These are phyloP conservation scores for Magnolia kwangsiensis DNA, from an alignment of 164 flowering plant genomes.

Conservation along the genomic window DNA sequence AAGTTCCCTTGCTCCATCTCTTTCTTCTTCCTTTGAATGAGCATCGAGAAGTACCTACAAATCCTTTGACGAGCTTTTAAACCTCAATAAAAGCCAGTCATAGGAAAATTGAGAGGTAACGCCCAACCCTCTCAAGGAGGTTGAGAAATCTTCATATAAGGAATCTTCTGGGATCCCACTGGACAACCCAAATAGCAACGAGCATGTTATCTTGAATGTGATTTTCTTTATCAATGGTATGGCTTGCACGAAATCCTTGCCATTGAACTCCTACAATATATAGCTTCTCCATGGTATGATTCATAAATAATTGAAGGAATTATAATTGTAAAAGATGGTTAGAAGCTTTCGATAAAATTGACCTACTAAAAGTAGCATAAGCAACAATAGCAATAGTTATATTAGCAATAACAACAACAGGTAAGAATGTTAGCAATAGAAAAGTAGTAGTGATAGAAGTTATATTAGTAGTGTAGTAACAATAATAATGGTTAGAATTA, in stretches of 20 bases:
- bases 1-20: conserved; percentile 5
- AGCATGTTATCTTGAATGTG: conserved; percentile 18
- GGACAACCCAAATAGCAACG: conserved; percentile 15
- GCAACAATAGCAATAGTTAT: no score
- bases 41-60: neutral
- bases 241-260: conserved; percentile 8
- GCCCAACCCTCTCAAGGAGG: conserved; percentile 17
- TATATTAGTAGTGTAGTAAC: no score
- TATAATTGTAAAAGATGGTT: no score
- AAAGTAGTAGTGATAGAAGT: no score
- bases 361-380: no score
- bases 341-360: no score
- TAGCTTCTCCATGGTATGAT: no score
- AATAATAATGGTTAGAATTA: no score
- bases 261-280: conserved; percentile 1
- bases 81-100: conserved; percentile 10
- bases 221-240: conserved; percentile 14
- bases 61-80: conserved; percentile 18
- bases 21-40: conserved; percentile 14
- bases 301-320: no score
- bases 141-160: conserved; percentile 11
- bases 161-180: conserved; percentile 9
- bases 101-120: conserved; percentile 19
- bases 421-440: no score
- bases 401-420: no score